A percentile compares a stretch with the other conserved stretches of the same genome.
phyloP scores from a whole-genome alignment of 169 alveolate species.

The Plasmodium vivax region DNA sequence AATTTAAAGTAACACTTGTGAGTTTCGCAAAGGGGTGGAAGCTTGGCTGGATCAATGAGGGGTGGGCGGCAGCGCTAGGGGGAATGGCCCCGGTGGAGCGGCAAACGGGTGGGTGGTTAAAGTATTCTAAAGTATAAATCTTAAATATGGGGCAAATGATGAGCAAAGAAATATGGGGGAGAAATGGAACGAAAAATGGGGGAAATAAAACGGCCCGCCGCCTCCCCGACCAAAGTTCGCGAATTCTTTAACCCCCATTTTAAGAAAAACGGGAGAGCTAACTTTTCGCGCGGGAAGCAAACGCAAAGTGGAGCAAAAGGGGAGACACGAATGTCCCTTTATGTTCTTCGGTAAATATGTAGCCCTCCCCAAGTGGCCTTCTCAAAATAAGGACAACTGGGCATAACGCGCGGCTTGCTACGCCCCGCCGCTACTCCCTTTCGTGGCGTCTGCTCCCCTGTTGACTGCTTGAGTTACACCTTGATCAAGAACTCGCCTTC shows the following conservation, averaged over 20 bases:
- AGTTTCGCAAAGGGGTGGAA: not conserved
- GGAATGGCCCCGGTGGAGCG: not conserved
- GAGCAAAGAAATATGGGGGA: not conserved
- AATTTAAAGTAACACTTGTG: not conserved
- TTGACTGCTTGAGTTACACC: not conserved
- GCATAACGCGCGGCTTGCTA: not conserved
- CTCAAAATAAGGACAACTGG: not conserved
- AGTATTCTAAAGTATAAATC: not conserved
- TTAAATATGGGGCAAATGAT: not conserved
- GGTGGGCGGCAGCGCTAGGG: not conserved
- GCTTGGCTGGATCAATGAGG: not conserved
- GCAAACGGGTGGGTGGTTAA: not conserved
- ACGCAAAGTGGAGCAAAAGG: not conserved
- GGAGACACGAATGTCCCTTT: not conserved
- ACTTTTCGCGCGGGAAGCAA: not conserved
- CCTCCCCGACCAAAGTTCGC: not conserved
- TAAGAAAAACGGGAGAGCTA: not conserved
- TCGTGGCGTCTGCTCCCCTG: not conserved
- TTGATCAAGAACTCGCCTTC: slow-evolving; percentile 45
- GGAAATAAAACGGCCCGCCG: not conserved
- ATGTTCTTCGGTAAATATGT: not conserved
- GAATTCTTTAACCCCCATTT: not conserved
- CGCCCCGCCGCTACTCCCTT: not conserved
- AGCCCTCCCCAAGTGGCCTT: not conserved
- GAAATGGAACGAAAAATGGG: no score